Evolutionary conservation across 208 protist species (phyloP).

Genomic region (Leishmania aethiopica): DNA sequence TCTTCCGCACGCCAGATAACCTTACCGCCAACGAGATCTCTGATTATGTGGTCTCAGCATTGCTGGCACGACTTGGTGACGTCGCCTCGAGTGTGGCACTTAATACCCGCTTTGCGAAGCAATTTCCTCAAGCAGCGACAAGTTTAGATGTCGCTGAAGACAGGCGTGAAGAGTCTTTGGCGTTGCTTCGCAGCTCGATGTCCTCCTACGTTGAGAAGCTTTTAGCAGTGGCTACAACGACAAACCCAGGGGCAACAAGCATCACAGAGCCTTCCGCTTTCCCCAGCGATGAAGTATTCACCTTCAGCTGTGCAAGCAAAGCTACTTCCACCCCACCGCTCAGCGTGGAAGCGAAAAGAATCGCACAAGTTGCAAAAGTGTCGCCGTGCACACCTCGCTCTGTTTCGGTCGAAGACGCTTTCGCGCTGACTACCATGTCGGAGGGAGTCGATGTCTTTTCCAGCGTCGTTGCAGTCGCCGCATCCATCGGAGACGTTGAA

Average conservation of each 20-base stretch:
- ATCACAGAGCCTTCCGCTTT: background rate
- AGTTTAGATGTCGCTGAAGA: background rate
- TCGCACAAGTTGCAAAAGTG: background rate
- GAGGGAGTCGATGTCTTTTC: background rate
- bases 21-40: background rate
- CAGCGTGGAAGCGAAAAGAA: no score
- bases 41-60: background rate
- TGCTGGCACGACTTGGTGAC: background rate
- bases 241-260: background rate
- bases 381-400: background rate
- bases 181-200: background rate
- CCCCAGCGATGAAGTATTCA: background rate
- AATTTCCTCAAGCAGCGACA: background rate
- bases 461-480: background rate
- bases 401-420: slow-evolving; percentile 5
- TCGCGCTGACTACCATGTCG: background rate
- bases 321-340: background rate
- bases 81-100: background rate
- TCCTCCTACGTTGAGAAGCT: slow-evolving; percentile 19
- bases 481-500: background rate
- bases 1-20: background rate
- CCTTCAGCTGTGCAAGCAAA: background rate
- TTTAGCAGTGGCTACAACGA: background rate
- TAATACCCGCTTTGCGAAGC: background rate
- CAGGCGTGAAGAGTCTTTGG: background rate